Evolutionary conservation across 768 basidiomycete genomes (phyloP).

Genomic region (Trametes sanguinea): DNA sequence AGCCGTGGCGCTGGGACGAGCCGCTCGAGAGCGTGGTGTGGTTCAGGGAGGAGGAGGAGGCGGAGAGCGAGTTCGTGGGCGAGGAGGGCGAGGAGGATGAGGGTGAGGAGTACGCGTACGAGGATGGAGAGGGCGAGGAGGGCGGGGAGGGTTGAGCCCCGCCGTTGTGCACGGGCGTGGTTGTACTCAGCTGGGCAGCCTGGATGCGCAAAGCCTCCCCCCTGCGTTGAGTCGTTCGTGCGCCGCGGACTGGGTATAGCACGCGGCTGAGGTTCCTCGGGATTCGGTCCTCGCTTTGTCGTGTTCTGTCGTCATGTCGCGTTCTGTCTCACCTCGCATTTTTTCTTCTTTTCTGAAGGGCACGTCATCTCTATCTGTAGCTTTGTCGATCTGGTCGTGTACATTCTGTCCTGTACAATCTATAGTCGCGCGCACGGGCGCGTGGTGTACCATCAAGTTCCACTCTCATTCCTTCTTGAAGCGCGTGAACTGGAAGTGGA

Average conservation of each 20-base stretch:
- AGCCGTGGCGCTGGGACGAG: slow-evolving; percentile 24
- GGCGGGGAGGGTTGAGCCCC: slow-evolving; percentile 18
- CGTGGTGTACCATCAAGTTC: no score
- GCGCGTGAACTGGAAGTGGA: no score
- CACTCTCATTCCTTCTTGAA: no score
- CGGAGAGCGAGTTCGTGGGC: slow-evolving; percentile 22
- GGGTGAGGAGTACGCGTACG: slow-evolving; percentile 1
- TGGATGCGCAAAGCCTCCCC: no score
- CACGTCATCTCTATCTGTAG: slow-evolving; percentile 2
- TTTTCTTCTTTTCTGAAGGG: no score
- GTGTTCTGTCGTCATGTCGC: no score
- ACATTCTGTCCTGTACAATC: slow-evolving; percentile 2
- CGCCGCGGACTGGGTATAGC: neutral
- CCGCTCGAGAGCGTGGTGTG: slow-evolving; percentile 25
- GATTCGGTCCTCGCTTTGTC: neutral
- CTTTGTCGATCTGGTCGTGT: slow-evolving; percentile 1
- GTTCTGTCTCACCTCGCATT: no score
- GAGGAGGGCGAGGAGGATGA: slow-evolving; percentile 21
- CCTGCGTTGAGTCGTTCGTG: no score
- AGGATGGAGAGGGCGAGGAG: slow-evolving; percentile 15
- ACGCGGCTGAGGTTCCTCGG: neutral
- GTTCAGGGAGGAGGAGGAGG: slow-evolving; percentile 27
- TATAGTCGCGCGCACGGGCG: neutral
- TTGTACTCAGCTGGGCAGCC: neutral
- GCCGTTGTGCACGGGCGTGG: neutral